These are phyloP conservation scores for Jamesozyma jinghongensis DNA, from an alignment of 805 yeast genomes.

Conservation along the genomic window DNA sequence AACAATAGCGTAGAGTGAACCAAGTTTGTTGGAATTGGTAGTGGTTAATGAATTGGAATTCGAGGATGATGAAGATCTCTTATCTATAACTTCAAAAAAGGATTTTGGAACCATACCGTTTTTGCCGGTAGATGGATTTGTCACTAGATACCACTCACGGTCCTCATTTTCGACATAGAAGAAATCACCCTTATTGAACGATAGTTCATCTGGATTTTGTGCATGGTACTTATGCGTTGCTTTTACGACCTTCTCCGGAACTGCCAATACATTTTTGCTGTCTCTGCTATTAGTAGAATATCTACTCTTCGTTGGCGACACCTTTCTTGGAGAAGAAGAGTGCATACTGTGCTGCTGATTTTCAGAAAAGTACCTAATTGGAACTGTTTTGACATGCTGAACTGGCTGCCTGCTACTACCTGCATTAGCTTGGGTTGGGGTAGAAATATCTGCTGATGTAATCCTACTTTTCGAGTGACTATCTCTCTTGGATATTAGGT, in stretches of 20 bases:
- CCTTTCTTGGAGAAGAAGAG: constrained; percentile 1
- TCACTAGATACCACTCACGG: constrained; percentile 78
- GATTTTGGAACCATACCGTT: constrained; percentile 83
- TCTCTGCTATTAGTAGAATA: constrained; percentile 10
- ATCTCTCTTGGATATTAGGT: constrained; percentile 25
- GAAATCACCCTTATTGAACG: constrained; percentile 76
- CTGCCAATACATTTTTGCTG: constrained; percentile 9
- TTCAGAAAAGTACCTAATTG: constrained; percentile 12
- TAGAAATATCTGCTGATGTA: constrained; percentile 31
- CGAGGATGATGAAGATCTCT: constrained; percentile 32
- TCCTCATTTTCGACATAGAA: constrained; percentile 67
- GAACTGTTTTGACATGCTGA: constrained; percentile 21
- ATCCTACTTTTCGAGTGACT: constrained; percentile 24
- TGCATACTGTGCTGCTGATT: constrained; percentile 7
- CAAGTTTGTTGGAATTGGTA: constrained; percentile 15
- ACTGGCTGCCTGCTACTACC: constrained; percentile 11
- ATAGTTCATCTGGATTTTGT: constrained; percentile 71
- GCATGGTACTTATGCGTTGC: constrained; percentile 73
- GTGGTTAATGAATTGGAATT: neutral
- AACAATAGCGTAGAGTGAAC: constrained; percentile 72
- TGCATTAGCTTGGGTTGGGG: constrained; percentile 20
- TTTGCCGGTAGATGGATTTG: constrained; percentile 68
- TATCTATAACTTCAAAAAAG: constrained; percentile 70
- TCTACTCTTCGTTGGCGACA: constrained; percentile 4
- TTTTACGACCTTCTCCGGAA: constrained; percentile 72